Base-by-base conservation (phyloP, 495 filamentous ascomycete species). In the Neurospora terricola region DNA sequence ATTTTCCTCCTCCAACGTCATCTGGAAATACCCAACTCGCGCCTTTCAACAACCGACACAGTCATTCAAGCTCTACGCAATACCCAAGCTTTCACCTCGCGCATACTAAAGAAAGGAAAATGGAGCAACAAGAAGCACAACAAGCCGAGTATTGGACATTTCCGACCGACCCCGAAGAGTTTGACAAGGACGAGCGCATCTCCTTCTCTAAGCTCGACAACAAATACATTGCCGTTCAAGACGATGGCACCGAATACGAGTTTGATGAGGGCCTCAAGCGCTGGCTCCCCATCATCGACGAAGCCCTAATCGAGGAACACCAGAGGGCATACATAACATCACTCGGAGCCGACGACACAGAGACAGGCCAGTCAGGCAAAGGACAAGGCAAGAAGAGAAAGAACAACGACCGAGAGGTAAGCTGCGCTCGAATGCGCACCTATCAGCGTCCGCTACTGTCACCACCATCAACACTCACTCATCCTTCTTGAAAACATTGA, bases 281-380 rank as follows among this genome's bases (percentile, higher is more conserved):
- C 82, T 98, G 95, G 95, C 87, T 94, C 69, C 89, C 90, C 70
- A 87, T 89, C 76, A 87, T 94, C 73, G 94, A 97, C 78, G 92
- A 96, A 77, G 90, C 90, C 23, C 81, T 95, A n/a, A 84, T 94
- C 43, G 89, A 90, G 74, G 86, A 92, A 79, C 94, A 97, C 76
- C 89, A 90, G 80, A 85, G 88, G 75, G 92, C 90, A 4, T 97
- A 97, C 80, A 75, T 76, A 16, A 74, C 74, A 30, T 71, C 73
- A 18, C 88, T 86, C 72, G 90, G 91, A 69, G 79, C 83, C 45
- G 88, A 89, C 74, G 83, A 90, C n/a, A 87, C 91, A 77, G 91
- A 86, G 21, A 79, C 84, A 48, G 72, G 69, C 16, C 69, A 18
- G n/a, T 72, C 23, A 27, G 72, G 45, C 62, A 36, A 45, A 8